Base-by-base conservation (phyloP, 305 asterid species). In the Fraxinus latifolia region DNA sequence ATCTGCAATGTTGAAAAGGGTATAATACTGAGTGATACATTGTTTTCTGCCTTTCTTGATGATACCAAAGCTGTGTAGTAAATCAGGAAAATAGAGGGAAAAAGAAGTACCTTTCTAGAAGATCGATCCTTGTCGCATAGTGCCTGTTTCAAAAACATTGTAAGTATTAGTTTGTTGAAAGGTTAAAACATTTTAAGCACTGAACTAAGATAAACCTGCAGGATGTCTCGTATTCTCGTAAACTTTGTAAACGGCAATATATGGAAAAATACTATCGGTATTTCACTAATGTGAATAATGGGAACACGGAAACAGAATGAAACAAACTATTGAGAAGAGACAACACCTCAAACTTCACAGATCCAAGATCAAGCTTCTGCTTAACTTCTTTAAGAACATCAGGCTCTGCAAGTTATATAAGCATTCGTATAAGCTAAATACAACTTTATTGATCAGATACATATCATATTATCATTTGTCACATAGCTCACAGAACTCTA, bases 371-470 rank as follows among this genome's bases (percentile, higher is more conserved):
- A 50, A 96, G 93, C 86, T 95, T 95, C 89, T 90, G 94, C 90
- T 95, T 96, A 88, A 96, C 98, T 89, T 96, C 99, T 89, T 89
- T 95, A 84, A 82, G 97, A 83, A 96, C 95, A 84, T 95, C 99
- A 80, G 98, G 99, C 88, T 96, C 99, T 96, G 94, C 84, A 87
- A 77, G 58, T 73, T 15, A 58, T 44, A 55, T 17, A 37, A 83
- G 76, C 77, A 70, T 62, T 44, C 15, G 19, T 36, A 65, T 34
- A 47, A 68, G 31, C 72, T 8, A 23, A 76, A 19, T 3, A 17
- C 70, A 11, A 19, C 7, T 72, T 4, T 19, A 77, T 44, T 50
- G 44, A 42, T 53, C 58, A 80, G 32, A 77, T 37, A 44, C 37
- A 50, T 12, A 8, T 25, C 39, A 73, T 36, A 58, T 19, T 7